These are phyloP conservation scores for Collybia sordida DNA, from an alignment of 768 basidiomycete genomes.

Conservation along the genomic window DNA sequence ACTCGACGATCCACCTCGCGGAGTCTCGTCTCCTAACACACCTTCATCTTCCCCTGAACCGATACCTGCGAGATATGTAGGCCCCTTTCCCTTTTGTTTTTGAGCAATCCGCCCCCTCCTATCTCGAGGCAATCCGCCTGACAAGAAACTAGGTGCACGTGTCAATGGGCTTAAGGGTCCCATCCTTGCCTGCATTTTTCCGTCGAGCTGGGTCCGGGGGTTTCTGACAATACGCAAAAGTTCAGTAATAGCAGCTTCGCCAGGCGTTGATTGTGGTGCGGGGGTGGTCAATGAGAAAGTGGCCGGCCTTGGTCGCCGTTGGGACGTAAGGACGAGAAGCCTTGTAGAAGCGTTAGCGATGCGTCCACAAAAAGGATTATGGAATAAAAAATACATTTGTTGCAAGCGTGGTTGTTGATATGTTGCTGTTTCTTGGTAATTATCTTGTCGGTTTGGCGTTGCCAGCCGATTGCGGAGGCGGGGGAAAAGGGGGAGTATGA, in stretches of 20 bases:
- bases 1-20: constrained; percentile 37
- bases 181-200: constrained; percentile 24
- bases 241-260: constrained; percentile 68
- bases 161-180: constrained; percentile 23
- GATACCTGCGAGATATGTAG: constrained; percentile 29
- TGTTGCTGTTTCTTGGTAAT: constrained; percentile 49
- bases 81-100: constrained; percentile 35
- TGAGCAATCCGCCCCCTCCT: constrained; percentile 74
- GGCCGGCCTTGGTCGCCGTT: constrained; percentile 56
- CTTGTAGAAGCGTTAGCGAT: constrained; percentile 29
- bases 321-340: constrained; percentile 75
- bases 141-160: constrained; percentile 67
- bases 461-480: constrained; percentile 58
- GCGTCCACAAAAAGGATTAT: background rate
- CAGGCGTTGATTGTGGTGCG: constrained; percentile 53
- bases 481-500: constrained; percentile 65
- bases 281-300: constrained; percentile 62
- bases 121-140: constrained; percentile 73
- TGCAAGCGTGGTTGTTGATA: constrained; percentile 72
- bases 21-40: constrained; percentile 54
- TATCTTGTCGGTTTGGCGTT: constrained; percentile 53
- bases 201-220: constrained; percentile 42
- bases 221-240: constrained; percentile 64
- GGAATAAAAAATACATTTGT: constrained; percentile 64
- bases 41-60: constrained; percentile 31